Base-by-base conservation (phyloP, 2,329 filamentous ascomycete genomes). In the Monilinia aucupariae region DNA sequence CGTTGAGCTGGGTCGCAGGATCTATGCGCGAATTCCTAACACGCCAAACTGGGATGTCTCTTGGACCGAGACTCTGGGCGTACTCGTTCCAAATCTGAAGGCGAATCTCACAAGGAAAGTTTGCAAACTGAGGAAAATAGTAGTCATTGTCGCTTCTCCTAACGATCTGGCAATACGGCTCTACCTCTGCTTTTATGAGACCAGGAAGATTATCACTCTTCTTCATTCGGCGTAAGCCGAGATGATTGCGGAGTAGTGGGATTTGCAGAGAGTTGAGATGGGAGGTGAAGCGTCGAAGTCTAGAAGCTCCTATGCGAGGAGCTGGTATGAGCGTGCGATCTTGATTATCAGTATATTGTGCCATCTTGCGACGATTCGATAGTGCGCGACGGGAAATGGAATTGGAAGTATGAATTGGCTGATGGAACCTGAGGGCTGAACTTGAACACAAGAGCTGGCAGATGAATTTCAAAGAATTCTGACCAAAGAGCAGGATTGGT, bases 31-130 rank as follows among this genome's bases (percentile, higher is more conserved):
- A 20, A 13, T 43, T 55, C 6, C 25, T 55, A 15, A 55, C 17
- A 30, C 52, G 37, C 52, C 52, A 55, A n/a, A 55, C 37, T 8
- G 52, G 52, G 3, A 55, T 15, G 9, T 55, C 52, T 55, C 52
- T 43, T 2, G 52, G 52, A n/a, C 22, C 15, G 2, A 30, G 5
- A n/a, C 41, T 43, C 0, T 43, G 20, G 3, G 17, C 22, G 27
- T 55, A 43, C 2, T 43, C 25, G 12, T 55, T 39, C 52, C 52
- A 55, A n/a, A 55, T 55, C 20, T 55, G 27, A 2, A 55, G 52
- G 10, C 52, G 52, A 32, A 55, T 27, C 25, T 55, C 52, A 12
- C 30, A n/a, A n/a, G 52, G 52, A 30, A 55, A n/a, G 2, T 32
- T 8, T n/a, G 52, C 17, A 13, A 55, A 55, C 7, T 22, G 20